These are phyloP conservation scores for Sporothrix sp. DNA, from an alignment of 2,329 filamentous ascomycete species.

Conservation along the genomic window DNA sequence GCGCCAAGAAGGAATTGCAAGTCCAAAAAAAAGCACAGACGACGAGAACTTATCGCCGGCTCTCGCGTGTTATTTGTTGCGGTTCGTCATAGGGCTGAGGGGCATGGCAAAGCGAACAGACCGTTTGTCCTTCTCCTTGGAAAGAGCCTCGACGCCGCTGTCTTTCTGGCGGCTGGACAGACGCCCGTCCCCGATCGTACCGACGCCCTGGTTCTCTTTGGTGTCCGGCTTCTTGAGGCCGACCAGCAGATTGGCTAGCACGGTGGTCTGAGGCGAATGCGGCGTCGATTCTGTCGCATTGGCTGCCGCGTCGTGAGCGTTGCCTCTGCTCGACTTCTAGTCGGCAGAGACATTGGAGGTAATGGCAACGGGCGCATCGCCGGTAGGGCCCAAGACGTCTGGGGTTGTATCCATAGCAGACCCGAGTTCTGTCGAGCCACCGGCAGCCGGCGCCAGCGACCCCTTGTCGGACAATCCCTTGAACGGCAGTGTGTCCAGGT, in stretches of 20 bases:
- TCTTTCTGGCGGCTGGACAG: no score
- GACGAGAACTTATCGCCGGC: no score
- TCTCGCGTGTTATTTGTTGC: neutral
- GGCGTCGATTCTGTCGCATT: no score
- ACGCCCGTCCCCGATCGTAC: neutral
- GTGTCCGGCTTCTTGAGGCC: neutral
- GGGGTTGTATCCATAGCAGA: neutral
- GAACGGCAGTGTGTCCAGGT: slow-evolving; percentile 5
- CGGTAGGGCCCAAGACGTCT: neutral
- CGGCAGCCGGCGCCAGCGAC: no score
- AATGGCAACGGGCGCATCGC: neutral
- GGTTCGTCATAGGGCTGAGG: neutral
- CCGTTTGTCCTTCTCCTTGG: no score
- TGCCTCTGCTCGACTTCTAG: slow-evolving; percentile 11
- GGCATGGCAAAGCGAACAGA: no score
- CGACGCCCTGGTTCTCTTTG: neutral
- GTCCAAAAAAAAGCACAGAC: neutral
- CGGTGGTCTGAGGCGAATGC: neutral
- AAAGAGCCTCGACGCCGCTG: neutral
- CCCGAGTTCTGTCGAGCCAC: no score
- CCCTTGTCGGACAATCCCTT: slow-evolving; percentile 1
- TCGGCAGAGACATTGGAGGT: slow-evolving; percentile 8
- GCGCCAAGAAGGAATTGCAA: neutral
- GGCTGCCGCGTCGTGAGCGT: neutral
- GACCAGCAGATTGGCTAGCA: neutral